Evolutionary conservation across 148 eudicot genomes (phyloP).

Genomic region (Heliamphora exappendiculata): DNA sequence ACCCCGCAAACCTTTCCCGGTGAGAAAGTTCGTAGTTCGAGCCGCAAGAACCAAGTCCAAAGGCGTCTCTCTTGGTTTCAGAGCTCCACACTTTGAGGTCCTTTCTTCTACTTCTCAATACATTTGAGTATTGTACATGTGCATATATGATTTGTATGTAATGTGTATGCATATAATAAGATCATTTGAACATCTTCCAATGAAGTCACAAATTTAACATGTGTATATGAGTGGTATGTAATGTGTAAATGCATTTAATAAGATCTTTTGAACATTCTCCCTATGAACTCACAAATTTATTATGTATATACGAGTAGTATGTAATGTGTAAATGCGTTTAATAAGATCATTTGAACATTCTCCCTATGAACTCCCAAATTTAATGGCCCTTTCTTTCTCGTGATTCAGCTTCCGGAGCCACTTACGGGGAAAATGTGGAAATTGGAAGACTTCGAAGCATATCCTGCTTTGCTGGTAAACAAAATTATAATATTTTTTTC

Average conservation of each 20-base stretch:
- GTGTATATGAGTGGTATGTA: too few relatives aligned
- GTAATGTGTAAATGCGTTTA: neutral
- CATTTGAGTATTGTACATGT: neutral
- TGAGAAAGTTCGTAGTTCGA: constrained; percentile 30
- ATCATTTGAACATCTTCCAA: neutral
- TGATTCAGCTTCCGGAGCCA: constrained; percentile 63
- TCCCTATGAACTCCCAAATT: neutral
- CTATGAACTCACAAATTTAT: too few relatives aligned
- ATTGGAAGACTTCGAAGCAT: constrained; percentile 64
- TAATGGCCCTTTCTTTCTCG: neutral
- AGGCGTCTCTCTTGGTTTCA: constrained; percentile 50
- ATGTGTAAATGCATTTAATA: too few relatives aligned
- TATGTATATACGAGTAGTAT: neutral
- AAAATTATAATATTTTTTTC: too few relatives aligned
- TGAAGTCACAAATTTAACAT: neutral
- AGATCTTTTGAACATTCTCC: too few relatives aligned
- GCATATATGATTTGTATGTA: neutral
- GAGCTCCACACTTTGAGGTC: constrained; percentile 71
- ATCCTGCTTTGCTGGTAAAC: constrained; percentile 78
- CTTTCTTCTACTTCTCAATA: neutral
- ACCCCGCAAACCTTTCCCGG: constrained; percentile 1
- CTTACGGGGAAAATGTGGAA: constrained; percentile 81
- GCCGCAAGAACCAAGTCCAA: constrained; percentile 76
- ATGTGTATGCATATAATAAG: neutral
- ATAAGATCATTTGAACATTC: neutral